phyloP scores from a whole-genome alignment of 495 filamentous ascomycete genomes.

The Aspergillus wentii region DNA sequence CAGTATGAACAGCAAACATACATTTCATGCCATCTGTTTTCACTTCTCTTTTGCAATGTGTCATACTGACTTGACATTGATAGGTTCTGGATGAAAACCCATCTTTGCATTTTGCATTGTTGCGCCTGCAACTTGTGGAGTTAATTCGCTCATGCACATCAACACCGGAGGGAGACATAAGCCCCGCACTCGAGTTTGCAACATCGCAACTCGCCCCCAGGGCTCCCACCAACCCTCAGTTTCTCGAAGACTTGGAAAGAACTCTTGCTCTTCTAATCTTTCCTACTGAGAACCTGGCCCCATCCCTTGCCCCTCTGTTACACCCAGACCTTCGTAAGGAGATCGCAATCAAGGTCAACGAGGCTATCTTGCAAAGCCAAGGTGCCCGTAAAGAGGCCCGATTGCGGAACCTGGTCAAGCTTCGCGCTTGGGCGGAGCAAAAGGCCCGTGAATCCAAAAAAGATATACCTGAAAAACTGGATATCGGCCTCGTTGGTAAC shows the following conservation, averaged over 20 bases:
- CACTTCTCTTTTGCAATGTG: conserved; percentile 9
- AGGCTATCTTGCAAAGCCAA: conserved; percentile 72
- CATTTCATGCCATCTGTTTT: conserved; percentile 9
- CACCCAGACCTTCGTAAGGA: conserved; percentile 75
- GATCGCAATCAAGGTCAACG: conserved; percentile 79
- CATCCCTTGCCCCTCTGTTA: conserved; percentile 69
- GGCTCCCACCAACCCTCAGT: conserved; percentile 74
- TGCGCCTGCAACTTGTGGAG: conserved; percentile 89
- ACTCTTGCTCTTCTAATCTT: conserved; percentile 93
- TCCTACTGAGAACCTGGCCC: conserved; percentile 67
- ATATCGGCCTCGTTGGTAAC: conserved; percentile 56
- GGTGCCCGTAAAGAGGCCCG: conserved; percentile 71
- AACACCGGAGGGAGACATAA: conserved; percentile 65
- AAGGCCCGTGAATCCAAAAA: conserved; percentile 68
- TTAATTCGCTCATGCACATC: conserved; percentile 74
- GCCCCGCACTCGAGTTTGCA: conserved; percentile 80
- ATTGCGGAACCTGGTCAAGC: conserved; percentile 69
- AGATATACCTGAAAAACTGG: conserved; percentile 66
- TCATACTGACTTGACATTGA: conserved; percentile 26
- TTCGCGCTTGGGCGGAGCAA: conserved; percentile 82
- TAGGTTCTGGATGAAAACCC: conserved; percentile 85
- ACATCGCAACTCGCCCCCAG: conserved; percentile 80
- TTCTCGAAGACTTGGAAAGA: conserved; percentile 81
- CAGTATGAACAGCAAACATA: conserved; percentile 72
- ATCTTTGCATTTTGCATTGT: conserved; percentile 82